Conservation (phyloP, 345 rosid genomes). For the Sapria himalayana region DNA sequence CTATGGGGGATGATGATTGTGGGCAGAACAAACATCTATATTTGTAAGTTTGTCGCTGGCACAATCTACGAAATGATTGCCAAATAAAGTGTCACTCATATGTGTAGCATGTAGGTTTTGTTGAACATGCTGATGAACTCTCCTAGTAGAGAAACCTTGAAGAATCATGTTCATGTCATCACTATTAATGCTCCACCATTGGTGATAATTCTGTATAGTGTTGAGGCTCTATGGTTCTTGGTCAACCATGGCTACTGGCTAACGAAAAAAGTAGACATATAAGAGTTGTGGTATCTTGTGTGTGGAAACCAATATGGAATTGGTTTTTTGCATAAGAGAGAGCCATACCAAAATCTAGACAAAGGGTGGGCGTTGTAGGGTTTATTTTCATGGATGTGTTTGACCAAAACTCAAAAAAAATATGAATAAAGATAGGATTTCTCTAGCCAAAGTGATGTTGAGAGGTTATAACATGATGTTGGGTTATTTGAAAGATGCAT, state of each 20-base stretch:
- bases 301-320: slow-evolving; percentile 64
- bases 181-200: slow-evolving; percentile 62
- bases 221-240: slow-evolving; percentile 49
- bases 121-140: slow-evolving; percentile 65
- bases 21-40: slow-evolving; percentile 65
- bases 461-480: slow-evolving; percentile 69
- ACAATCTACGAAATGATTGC: slow-evolving; percentile 35
- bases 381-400: slow-evolving; percentile 42
- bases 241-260: slow-evolving; percentile 55
- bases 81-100: slow-evolving; percentile 46
- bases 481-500: slow-evolving; percentile 40
- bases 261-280: slow-evolving; percentile 57
- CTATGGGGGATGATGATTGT: slow-evolving; percentile 70
- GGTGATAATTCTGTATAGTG: slow-evolving; percentile 26
- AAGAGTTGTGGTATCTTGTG: slow-evolving; percentile 47
- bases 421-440: slow-evolving; percentile 34
- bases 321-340: slow-evolving; percentile 20
- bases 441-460: slow-evolving; percentile 51
- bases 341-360: slow-evolving; percentile 36
- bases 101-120: slow-evolving; percentile 73
- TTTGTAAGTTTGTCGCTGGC: slow-evolving; percentile 34
- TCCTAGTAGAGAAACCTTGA: slow-evolving; percentile 11
- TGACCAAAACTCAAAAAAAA: slow-evolving; percentile 37
- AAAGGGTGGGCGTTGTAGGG: slow-evolving; percentile 52
- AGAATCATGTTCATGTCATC: slow-evolving; percentile 32